Percentiles rank a stretch among this genome's conserved stretches.
phyloP scores from a whole-genome alignment of 2,329 filamentous ascomycete species.

The Apiospora saccharicola region DNA sequence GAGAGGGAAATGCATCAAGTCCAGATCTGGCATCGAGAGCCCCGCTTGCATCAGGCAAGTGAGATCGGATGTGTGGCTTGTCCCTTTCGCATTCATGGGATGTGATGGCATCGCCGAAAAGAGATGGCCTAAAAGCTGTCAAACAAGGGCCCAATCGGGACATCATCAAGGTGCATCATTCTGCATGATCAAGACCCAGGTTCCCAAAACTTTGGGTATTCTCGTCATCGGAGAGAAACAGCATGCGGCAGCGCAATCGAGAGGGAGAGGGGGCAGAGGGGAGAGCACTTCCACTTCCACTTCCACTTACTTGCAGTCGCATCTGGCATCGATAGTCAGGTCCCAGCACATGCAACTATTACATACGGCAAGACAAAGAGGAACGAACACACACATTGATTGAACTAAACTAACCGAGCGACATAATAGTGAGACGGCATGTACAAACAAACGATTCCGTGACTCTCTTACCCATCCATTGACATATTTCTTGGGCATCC shows the following conservation, averaged over 20 bases:
- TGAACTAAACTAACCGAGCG: conserved; percentile 3
- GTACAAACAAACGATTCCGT: not conserved
- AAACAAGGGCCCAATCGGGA: not conserved
- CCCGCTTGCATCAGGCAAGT: conserved; percentile 15
- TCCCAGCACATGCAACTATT: not conserved
- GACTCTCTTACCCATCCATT: not conserved
- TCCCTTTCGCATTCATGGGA: conserved; percentile 3
- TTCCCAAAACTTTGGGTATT: conserved; percentile 4
- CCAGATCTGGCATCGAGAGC: not conserved
- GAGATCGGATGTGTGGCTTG: conserved; percentile 3
- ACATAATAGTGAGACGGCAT: not conserved
- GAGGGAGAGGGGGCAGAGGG: not conserved
- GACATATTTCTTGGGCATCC: not conserved
- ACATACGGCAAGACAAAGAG: not conserved
- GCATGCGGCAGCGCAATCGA: not conserved
- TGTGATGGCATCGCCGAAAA: conserved; percentile 15
- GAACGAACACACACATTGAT: not conserved
- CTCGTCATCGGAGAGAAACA: conserved; percentile 13
- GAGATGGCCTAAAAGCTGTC: conserved; percentile 6
- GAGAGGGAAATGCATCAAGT: conserved; percentile 10
- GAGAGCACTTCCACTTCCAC: not conserved
- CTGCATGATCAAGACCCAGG: conserved; percentile 12
- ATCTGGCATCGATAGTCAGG: not conserved
- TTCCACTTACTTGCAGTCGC: conserved; percentile 9
- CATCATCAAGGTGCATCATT: not conserved